Evolutionary conservation across 805 yeast species (phyloP).

Genomic region (Candida caryicola): DNA sequence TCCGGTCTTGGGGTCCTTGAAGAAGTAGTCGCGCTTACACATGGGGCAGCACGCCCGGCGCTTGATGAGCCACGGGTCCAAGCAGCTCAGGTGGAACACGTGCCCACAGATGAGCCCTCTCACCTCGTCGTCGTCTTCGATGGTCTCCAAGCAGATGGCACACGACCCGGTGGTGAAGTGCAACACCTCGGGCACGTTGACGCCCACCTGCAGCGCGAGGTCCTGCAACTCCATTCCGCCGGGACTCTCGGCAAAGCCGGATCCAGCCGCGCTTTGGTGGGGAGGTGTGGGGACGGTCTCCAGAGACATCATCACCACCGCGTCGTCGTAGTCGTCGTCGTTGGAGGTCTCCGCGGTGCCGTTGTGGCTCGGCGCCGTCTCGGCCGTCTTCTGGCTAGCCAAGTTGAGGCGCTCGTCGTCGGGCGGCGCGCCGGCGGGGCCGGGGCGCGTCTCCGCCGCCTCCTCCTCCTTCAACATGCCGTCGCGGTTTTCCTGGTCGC

Average conservation of each 20-base stretch:
- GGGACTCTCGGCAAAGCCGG: neutral
- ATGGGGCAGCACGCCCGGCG: conserved; percentile 81
- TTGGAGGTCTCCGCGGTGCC: neutral
- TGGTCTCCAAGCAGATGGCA: conserved; percentile 72
- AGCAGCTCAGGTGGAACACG: conserved; percentile 74
- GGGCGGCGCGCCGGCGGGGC: neutral
- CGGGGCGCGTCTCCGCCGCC: neutral
- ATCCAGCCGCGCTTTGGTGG: neutral
- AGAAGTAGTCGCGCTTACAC: conserved; percentile 69
- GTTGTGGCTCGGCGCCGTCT: neutral
- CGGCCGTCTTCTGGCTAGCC: neutral
- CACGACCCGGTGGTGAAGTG: conserved; percentile 69
- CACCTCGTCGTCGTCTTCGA: conserved; percentile 60
- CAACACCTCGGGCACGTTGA: neutral
- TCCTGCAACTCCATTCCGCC: neutral
- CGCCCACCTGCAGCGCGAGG: neutral
- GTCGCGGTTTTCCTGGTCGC: conserved; percentile 43
- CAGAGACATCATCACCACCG: too few relatives aligned
- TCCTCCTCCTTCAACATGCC: conserved; percentile 43
- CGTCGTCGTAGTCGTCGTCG: neutral
- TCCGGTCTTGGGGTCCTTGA: conserved; percentile 16
- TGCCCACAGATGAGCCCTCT: conserved; percentile 81
- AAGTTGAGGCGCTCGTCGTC: neutral
- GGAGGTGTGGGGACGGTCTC: neutral
- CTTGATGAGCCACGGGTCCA: conserved; percentile 77